phyloP scores from a whole-genome alignment of 2,329 filamentous ascomycete species.

The Alternaria atra region DNA sequence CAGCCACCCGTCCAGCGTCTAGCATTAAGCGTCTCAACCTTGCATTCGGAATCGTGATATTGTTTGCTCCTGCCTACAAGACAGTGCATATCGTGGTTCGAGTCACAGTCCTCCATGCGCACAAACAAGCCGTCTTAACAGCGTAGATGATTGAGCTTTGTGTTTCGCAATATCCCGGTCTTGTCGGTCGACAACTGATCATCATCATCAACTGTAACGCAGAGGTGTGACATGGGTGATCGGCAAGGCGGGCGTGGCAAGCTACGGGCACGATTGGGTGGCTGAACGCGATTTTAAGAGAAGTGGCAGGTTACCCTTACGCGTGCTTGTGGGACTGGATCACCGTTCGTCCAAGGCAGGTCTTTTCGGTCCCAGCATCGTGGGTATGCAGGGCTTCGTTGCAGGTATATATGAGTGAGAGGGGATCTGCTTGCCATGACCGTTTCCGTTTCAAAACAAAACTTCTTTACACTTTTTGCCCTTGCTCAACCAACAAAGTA shows the following conservation, averaged over 20 bases:
- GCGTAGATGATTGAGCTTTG: too few species aligned
- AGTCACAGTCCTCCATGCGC: background rate
- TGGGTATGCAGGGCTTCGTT: background rate
- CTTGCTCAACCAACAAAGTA: background rate
- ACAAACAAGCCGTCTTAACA: background rate
- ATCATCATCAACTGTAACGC: background rate
- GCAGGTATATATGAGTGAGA: background rate
- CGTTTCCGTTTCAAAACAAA: background rate
- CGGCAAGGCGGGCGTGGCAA: constrained; percentile 14
- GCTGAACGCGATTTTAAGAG: constrained; percentile 2
- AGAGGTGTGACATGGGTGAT: constrained; percentile 19
- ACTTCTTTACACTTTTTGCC: too few species aligned
- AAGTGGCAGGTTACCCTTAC: background rate
- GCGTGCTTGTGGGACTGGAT: background rate
- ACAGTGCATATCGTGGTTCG: background rate
- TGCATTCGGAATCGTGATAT: background rate
- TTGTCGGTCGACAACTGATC: background rate
- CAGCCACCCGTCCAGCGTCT: background rate
- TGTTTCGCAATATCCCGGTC: background rate
- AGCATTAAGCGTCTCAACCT: background rate
- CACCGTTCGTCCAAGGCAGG: background rate
- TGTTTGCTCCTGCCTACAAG: background rate
- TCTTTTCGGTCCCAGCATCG: background rate
- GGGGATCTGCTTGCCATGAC: too few species aligned
- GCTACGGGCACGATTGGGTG: constrained; percentile 16